Percentiles rank a stretch among this genome's conserved stretches.
phyloP scores from a whole-genome alignment of 768 basidiomycete genomes.

The Termitomyces sp. region DNA sequence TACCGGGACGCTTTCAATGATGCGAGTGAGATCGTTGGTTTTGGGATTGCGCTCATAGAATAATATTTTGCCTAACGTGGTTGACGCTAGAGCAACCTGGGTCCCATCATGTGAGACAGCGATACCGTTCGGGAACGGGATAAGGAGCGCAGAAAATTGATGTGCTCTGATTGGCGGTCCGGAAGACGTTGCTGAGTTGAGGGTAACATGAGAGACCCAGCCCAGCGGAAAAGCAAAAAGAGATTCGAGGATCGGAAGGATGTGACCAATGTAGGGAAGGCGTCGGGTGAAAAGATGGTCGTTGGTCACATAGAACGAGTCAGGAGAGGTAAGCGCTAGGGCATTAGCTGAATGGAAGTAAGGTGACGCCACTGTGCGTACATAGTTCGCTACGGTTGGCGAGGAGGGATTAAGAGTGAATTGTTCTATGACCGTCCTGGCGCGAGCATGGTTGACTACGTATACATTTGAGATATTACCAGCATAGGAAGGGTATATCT shows the following conservation, averaged over 20 bases:
- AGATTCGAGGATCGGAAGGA: slow-evolving; percentile 52
- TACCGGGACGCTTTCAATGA: slow-evolving; percentile 32
- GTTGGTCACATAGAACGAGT: slow-evolving; percentile 68
- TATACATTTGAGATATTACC: slow-evolving; percentile 53
- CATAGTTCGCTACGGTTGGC: slow-evolving; percentile 40
- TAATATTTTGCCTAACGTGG: slow-evolving; percentile 38
- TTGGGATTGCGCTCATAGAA: slow-evolving; percentile 45
- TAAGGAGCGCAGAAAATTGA: slow-evolving; percentile 35
- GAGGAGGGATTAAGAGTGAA: slow-evolving; percentile 46
- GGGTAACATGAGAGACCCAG: slow-evolving; percentile 52
- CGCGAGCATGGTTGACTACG: slow-evolving; percentile 63
- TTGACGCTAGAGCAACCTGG: slow-evolving; percentile 54
- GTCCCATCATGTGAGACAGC: slow-evolving; percentile 46
- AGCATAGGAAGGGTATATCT: slow-evolving; percentile 44
- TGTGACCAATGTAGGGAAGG: slow-evolving; percentile 42
- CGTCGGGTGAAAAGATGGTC: slow-evolving; percentile 69
- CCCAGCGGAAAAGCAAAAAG: slow-evolving; percentile 50
- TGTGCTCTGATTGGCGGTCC: slow-evolving; percentile 26
- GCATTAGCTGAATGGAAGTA: slow-evolving; percentile 64
- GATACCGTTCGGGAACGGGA: slow-evolving; percentile 69
- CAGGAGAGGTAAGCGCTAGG: slow-evolving; percentile 57
- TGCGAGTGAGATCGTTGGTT: slow-evolving; percentile 37
- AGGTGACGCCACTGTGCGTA: slow-evolving; percentile 55
- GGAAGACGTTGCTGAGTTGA: slow-evolving; percentile 24
- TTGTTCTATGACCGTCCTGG: slow-evolving; percentile 61